Evolutionary conservation across 257 asterid genomes (phyloP).

Genomic region (Solanum clarkiae): DNA sequence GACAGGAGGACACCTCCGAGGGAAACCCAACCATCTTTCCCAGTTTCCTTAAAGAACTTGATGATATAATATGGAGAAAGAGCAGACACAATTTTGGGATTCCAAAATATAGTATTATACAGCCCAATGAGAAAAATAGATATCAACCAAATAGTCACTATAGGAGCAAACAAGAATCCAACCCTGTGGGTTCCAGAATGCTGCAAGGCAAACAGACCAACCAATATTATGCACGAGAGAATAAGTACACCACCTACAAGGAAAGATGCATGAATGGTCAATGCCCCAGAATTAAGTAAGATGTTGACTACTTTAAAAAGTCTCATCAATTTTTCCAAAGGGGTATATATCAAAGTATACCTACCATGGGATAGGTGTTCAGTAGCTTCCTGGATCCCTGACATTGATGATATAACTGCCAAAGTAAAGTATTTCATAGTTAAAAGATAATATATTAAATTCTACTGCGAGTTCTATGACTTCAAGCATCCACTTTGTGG

Average conservation of each 20-base stretch:
- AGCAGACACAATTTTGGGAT: constrained; percentile 62
- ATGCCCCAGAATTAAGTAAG: neutral
- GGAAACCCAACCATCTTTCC: constrained; percentile 86
- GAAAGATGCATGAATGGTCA: neutral
- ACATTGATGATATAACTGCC: constrained; percentile 39
- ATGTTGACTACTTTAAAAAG: neutral
- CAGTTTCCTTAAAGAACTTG: constrained; percentile 59
- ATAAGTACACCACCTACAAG: constrained; percentile 46
- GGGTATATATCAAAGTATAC: neutral
- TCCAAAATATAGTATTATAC: constrained; percentile 64
- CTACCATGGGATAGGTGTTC: constrained; percentile 18
- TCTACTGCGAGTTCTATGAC: neutral
- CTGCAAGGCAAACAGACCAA: constrained; percentile 93
- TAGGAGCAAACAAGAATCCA: constrained; percentile 85
- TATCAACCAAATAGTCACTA: constrained; percentile 77
- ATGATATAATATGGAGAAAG: constrained; percentile 80
- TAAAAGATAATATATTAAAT: neutral
- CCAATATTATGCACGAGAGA: constrained; percentile 64
- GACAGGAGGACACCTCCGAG: constrained; percentile 90
- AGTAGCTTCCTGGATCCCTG: constrained; percentile 26
- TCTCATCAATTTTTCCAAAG: neutral
- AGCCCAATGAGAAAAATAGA: constrained; percentile 61
- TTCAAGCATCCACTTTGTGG: neutral
- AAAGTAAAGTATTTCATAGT: neutral
- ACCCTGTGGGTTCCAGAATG: constrained; percentile 89